A percentile compares a stretch with the other conserved stretches of the same genome.
Conservation (phyloP, 2,329 filamentous ascomycete genomes). For the Penicillium sp. region DNA sequence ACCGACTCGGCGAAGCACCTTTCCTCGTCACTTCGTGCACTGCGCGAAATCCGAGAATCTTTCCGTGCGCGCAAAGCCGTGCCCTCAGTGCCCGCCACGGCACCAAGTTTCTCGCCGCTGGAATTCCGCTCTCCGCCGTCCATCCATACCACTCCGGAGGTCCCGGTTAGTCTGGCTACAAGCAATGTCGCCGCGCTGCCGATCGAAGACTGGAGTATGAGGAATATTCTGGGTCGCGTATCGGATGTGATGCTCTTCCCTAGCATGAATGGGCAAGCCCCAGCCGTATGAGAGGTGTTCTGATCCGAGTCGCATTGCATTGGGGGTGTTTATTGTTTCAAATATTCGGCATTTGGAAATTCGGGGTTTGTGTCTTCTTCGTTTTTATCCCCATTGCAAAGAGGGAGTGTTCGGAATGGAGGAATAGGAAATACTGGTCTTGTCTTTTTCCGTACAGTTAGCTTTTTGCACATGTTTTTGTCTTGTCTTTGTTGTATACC, state of each 20-base stretch:
- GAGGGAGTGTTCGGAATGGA: not conserved
- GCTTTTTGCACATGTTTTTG: too few species aligned
- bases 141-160: constrained; percentile 9
- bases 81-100: not conserved
- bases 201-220: constrained; percentile 32
- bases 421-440: too few species aligned
- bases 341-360: not conserved
- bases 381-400: not conserved
- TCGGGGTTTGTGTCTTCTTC: not conserved
- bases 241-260: constrained; percentile 43
- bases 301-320: not conserved
- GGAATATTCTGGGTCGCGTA: constrained; percentile 37
- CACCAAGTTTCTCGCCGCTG: constrained; percentile 12
- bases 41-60: constrained; percentile 37
- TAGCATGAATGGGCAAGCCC: constrained; percentile 27
- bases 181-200: constrained; percentile 2
- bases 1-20: constrained; percentile 41
- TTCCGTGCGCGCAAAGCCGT: constrained; percentile 25
- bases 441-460: too few species aligned
- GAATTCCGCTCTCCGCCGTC: constrained; percentile 21
- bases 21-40: constrained; percentile 36
- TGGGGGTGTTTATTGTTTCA: not conserved
- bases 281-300: constrained; percentile 3
- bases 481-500: constrained; percentile 7
- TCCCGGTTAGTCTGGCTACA: constrained; percentile 5